These are phyloP conservation scores for Xanthoparmelia taractica DNA, from an alignment of 495 filamentous ascomycete species.

Conservation along the genomic window DNA sequence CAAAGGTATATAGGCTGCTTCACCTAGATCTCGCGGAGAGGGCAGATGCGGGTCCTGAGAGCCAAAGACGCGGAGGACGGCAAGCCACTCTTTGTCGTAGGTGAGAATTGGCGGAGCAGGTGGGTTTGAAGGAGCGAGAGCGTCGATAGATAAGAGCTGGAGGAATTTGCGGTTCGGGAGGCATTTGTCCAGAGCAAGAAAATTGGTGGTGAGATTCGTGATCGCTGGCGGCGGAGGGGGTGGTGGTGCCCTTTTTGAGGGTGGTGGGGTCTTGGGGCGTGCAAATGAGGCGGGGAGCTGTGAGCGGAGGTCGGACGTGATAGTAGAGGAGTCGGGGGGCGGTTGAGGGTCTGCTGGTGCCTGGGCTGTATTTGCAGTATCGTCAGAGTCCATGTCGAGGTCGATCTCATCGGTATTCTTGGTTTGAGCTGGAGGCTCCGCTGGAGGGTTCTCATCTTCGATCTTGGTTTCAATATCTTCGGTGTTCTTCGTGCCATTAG, in stretches of 20 bases:
- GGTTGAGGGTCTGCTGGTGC: not conserved
- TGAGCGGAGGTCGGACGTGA: conserved; percentile 53
- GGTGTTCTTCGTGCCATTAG: conserved; percentile 14
- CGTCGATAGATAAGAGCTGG: conserved; percentile 57
- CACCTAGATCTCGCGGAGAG: conserved; percentile 43
- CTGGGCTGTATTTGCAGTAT: conserved; percentile 11
- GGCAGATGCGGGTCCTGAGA: conserved; percentile 48
- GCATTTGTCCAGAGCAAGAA: conserved; percentile 87
- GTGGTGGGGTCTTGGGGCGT: conserved; percentile 30
- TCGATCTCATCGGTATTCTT: conserved; percentile 47
- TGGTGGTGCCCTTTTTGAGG: conserved; percentile 32
- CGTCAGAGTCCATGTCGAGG: conserved; percentile 43
- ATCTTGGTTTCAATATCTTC: conserved; percentile 32
- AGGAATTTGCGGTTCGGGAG: conserved; percentile 71
- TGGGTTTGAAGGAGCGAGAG: conserved; percentile 29
- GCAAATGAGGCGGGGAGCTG: conserved; percentile 61
- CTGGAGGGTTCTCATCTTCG: conserved; percentile 20
- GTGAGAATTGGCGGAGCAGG: conserved; percentile 43
- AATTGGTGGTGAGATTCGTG: conserved; percentile 66
- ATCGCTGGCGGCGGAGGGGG: conserved; percentile 46
- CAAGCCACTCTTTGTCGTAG: conserved; percentile 93
- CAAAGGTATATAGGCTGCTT: conserved; percentile 50
- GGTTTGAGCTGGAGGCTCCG: not conserved
- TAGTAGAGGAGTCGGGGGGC: conserved; percentile 15
- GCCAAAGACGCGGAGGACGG: conserved; percentile 78